Evolutionary conservation across 2,329 filamentous ascomycete genomes (phyloP).

Genomic region (Purpureocillium takamizusanense): DNA sequence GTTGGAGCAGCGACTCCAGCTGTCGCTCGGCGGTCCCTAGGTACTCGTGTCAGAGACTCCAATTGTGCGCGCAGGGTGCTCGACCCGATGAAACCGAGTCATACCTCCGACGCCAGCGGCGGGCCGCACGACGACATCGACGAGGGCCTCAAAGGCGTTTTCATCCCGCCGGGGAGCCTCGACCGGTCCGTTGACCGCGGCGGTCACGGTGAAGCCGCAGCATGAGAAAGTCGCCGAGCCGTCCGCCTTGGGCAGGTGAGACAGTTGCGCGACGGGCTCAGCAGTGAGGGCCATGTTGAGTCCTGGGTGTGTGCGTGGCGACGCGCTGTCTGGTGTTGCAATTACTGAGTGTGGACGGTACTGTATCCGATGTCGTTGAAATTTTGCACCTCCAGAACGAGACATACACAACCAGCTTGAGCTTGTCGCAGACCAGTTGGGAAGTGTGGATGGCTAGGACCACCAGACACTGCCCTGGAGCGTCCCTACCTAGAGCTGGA

Average conservation of each 20-base stretch:
- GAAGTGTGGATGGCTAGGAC: no score
- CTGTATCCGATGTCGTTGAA: slow-evolving; percentile 7
- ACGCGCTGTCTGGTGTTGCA: no score
- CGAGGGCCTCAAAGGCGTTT: slow-evolving; percentile 78
- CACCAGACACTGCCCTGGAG: no score
- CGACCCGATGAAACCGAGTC: no score
- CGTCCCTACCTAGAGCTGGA: no score
- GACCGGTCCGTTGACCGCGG: slow-evolving; percentile 84
- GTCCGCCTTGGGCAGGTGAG: slow-evolving; percentile 61
- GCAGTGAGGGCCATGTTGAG: slow-evolving; percentile 32
- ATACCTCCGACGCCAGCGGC: slow-evolving; percentile 73
- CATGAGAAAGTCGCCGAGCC: slow-evolving; percentile 72
- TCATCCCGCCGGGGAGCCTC: slow-evolving; percentile 86
- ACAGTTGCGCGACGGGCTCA: slow-evolving; percentile 44
- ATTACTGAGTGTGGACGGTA: no score
- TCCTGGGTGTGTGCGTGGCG: neutral
- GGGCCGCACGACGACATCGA: slow-evolving; percentile 86
- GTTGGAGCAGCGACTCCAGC: slow-evolving; percentile 67
- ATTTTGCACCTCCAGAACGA: no score
- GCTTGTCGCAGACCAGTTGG: no score
- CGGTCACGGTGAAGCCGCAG: slow-evolving; percentile 71
- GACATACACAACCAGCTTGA: no score
- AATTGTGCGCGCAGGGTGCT: no score
- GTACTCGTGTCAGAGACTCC: slow-evolving; percentile 7
- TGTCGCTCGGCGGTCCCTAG: slow-evolving; percentile 67